Base-by-base conservation (phyloP, 768 basidiomycete genomes). In the Leccinum rimulosum region DNA sequence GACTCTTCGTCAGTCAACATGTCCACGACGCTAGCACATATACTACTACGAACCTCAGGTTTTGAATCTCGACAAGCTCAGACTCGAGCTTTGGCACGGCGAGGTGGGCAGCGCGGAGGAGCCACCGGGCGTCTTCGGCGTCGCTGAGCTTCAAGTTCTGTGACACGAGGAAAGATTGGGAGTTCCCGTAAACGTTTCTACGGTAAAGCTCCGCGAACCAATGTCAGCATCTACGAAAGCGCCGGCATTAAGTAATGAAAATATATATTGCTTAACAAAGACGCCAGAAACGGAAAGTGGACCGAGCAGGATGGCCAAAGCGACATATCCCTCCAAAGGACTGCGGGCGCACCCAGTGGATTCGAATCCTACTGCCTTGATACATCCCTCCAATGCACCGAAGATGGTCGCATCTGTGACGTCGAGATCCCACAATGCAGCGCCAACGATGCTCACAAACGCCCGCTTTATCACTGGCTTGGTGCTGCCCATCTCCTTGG, bases 251-350 rank as follows among this genome's bases (percentile, higher is more conserved):
- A 52, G 15, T 38, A 11, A 43, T 19, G 28, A 28, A 28, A 5
- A 28, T 28, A 60, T 17, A 19, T 45, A 77, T 38, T 38, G 15
- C 78, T 38, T 73, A 90, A 87, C 81, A 58, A 85, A 84, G 63
- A 79, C 72, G 22, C 77, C 78, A 10, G 79, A 79, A 43, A 71
- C 74, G 19, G 79, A 66, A 45, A 89, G 67, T 0, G 87, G 84
- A 1, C 88, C 87, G 8, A 93, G 77, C 8, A 93, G 73, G 3
- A 86, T 73, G 1, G 91, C 82, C 25, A 86, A 69, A 1, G 91
- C 85, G 12, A 95, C 81, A 68, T 94, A 96, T 0, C 90, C 94
- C 67, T 96, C 95, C 45, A 91, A 68, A 17, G 89, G 87, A 0
- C 89, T 0, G 80, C 82, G 45, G 80, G 70, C 0, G 82, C 75